Base-by-base conservation (phyloP, 352 stramenopile species). In the Phytophthora gonapodyides region DNA sequence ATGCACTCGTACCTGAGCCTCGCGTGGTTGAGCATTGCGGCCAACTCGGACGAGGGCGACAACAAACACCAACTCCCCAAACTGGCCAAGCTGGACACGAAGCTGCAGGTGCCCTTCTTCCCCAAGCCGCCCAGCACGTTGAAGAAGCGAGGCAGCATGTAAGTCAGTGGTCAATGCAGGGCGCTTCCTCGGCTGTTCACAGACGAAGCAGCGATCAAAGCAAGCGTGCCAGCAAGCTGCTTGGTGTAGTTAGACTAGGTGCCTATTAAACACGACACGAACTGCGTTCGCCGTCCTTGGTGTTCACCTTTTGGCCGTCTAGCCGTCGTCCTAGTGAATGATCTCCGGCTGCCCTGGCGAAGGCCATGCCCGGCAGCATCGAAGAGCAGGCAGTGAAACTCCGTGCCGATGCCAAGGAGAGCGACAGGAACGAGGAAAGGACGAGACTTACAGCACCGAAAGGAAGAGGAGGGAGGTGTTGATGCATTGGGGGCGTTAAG, bases 231-330 rank as follows among this genome's bases (percentile, higher is more conserved):
- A 47, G 21, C 35, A 57, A 15, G 21, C 24, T 27, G 24, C 24
- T 27, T 27, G 24, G 24, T 6, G 55, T 47, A 36, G 30, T 57
- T 66, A 69, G 48, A 37, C 43, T 61, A 36, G 27, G 27, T 31
- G 27, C 21, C 21, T 24, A 42, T 43, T 33, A 37, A 57, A 15
- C 16, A 21, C 19, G 40, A 34, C 0, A 15, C 35, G 30, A 30
- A 17, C 13, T 40, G 41, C 27, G 15, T 49, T 48, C 24, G 37
- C 96, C 96, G 50, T 97, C 82, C 24, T 97, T 81, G 4, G 96
- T 99, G 52, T 99, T 92, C 6, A 98, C 95, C n/a, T n/a, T n/a
- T n/a, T n/a, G n/a, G 4, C 21, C 10, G 97, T 99, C 97, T 97
- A 99, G 44, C 89, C 80, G 73, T 99, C 97, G 54, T 92, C 78